Evolutionary conservation across 495 filamentous ascomycete species (phyloP), one percentile per base, ranked within the genome.

Genomic region (Trichoderma erinaceum): DNA sequence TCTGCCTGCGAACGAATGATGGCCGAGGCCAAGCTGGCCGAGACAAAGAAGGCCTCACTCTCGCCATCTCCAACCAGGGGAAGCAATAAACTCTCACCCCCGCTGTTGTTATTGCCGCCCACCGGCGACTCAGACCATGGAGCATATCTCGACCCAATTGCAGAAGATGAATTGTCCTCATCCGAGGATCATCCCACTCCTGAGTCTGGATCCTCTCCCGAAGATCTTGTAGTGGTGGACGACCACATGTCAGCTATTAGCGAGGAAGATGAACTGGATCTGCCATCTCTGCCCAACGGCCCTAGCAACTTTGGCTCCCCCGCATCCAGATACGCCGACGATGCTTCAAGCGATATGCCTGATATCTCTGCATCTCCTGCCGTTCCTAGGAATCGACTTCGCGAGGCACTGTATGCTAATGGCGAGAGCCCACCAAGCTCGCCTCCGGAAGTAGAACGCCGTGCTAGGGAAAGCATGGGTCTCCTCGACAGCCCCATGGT

Each of bases 1-100:
- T 73, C 75, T 27, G 73, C 74, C 5, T 79, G 78, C 43, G 81
- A 84, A 63, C 72, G 69, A 21, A 77, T 76, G 69, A 73, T 80
- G 32, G 71, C 72, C 35, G 75, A 79, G 65, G 67, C 76, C 6
- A 74, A 82, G 46, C 73, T 70, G 69, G 70, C 72, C 56, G 27
- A 35, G 23, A 27, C 52, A 23, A 52, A 52, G 46, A 50, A 1
- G 11, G n/a, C 46, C 6, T 50, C 46, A n/a, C 48, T 25, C 1
- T 52, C 48, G n/a, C 48, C 48, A 10, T 52, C 48, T 52, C 48
- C 48, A n/a, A 52, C 48, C 3, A 52, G 48, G 48, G 21, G 18
- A 23, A 56, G 25, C 23, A 32, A 32, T 13, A 32, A 27, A 4
- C 27, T 61, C 10, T 29, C 56, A 32, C 56, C 56, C 4, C 56